Conservation (phyloP, 1,284 basidiomycete species). For the Prillingera fragicola region DNA sequence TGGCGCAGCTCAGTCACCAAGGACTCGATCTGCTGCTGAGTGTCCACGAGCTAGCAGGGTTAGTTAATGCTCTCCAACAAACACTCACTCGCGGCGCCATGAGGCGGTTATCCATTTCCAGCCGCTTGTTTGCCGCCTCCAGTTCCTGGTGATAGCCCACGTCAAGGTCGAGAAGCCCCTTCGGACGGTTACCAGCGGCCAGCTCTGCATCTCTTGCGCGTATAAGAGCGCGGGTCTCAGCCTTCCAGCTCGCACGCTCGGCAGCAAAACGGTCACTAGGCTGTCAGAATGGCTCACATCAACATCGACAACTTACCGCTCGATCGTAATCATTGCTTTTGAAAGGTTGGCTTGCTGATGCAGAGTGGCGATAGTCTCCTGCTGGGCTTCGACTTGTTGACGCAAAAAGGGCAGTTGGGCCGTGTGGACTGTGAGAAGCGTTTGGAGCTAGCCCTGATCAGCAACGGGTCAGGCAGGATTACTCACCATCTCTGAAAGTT, state of each 20-base stretch:
- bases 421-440: slow-evolving; percentile 24
- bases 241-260: slow-evolving; percentile 37
- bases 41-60: slow-evolving; percentile 36
- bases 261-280: slow-evolving; percentile 32
- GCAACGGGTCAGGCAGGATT: neutral
- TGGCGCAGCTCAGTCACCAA: slow-evolving; percentile 44
- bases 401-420: slow-evolving; percentile 31
- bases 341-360: slow-evolving; percentile 36
- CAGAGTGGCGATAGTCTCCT: slow-evolving; percentile 36
- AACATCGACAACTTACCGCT: slow-evolving; percentile 27
- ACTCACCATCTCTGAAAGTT: slow-evolving; percentile 31
- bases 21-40: slow-evolving; percentile 44
- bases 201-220: slow-evolving; percentile 30
- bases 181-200: slow-evolving; percentile 28
- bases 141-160: slow-evolving; percentile 46
- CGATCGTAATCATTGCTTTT: slow-evolving; percentile 25
- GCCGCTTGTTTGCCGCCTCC: slow-evolving; percentile 43
- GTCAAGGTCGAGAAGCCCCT: slow-evolving; percentile 37
- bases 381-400: slow-evolving; percentile 34
- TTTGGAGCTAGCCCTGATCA: slow-evolving; percentile 25
- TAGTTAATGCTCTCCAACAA: neutral
- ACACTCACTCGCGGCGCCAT: slow-evolving; percentile 43
- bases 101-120: slow-evolving; percentile 46
- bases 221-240: slow-evolving; percentile 34
- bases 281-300: neutral